These are phyloP conservation scores for Barbarea vulgaris DNA, from an alignment of 345 rosid genomes.

Conservation along the genomic window DNA sequence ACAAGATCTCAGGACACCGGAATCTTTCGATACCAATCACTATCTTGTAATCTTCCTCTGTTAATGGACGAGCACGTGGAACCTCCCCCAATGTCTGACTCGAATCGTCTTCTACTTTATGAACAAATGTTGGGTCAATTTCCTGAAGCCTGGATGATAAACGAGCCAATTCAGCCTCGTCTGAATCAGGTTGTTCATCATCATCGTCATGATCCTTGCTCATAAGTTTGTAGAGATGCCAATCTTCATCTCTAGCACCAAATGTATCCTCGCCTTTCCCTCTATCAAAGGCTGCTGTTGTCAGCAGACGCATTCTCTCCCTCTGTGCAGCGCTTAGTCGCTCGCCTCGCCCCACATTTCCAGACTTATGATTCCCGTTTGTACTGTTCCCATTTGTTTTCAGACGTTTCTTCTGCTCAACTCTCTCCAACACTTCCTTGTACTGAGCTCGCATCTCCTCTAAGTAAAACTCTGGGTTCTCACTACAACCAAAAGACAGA, in stretches of 20 bases:
- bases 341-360: conserved; percentile 93
- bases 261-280: conserved; percentile 96
- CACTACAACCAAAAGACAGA: conserved; percentile 47
- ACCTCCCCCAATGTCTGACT: conserved; percentile 61
- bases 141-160: conserved; percentile 83
- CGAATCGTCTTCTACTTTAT: conserved; percentile 54
- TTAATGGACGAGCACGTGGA: conserved; percentile 60
- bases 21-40: conserved; percentile 81
- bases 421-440: conserved; percentile 77
- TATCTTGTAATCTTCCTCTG: conserved; percentile 91
- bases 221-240: conserved; percentile 96
- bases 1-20: conserved; percentile 82
- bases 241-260: conserved; percentile 92
- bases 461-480: conserved; percentile 81
- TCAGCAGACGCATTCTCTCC: conserved; percentile 93
- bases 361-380: conserved; percentile 69
- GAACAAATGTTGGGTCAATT: conserved; percentile 77
- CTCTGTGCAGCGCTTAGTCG: conserved; percentile 94
- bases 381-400: conserved; percentile 75
- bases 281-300: conserved; percentile 95
- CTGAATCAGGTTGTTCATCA: conserved; percentile 68
- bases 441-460: conserved; percentile 70
- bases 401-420: conserved; percentile 82
- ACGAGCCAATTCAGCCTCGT: conserved; percentile 72
- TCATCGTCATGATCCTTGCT: conserved; percentile 87